Percentiles rank a stretch among this genome's conserved stretches.
Evolutionary conservation across 129 eudicot genomes (phyloP).

Genomic region (Tagetes patula): DNA sequence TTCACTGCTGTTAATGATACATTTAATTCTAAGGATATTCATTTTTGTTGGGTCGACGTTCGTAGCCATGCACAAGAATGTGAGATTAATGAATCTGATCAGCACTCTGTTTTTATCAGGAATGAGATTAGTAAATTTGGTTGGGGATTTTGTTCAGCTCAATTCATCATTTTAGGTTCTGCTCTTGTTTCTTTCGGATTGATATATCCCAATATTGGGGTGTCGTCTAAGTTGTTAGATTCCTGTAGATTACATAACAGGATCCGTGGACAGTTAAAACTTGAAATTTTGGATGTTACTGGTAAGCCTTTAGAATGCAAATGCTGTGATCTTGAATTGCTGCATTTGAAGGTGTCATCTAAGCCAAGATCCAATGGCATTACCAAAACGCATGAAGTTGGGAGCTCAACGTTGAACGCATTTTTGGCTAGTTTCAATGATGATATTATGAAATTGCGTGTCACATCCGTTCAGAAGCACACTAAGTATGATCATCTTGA

Average conservation of each 20-base stretch:
- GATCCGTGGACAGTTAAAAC: constrained; percentile 49
- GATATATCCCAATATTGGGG: constrained; percentile 70
- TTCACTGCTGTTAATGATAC: constrained; percentile 53
- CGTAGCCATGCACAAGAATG: constrained; percentile 9
- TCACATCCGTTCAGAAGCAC: constrained; percentile 47
- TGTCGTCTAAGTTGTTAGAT: constrained; percentile 29
- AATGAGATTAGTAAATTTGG: constrained; percentile 53
- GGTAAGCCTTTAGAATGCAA: constrained; percentile 77
- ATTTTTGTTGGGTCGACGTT: constrained; percentile 70
- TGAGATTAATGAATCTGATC: constrained; percentile 25
- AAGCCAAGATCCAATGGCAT: constrained; percentile 16
- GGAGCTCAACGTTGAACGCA: constrained; percentile 25
- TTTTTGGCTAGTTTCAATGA: constrained; percentile 35
- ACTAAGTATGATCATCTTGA: constrained; percentile 23
- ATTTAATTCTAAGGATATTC: constrained; percentile 59
- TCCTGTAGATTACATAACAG: constrained; percentile 19
- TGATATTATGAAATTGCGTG: constrained; percentile 42
- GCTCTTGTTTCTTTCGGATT: constrained; percentile 70
- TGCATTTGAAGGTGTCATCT: constrained; percentile 33
- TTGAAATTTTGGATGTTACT: constrained; percentile 64
- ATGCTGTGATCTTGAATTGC: constrained; percentile 72
- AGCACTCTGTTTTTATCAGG: constrained; percentile 26
- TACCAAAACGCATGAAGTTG: constrained; percentile 21
- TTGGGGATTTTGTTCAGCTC: constrained; percentile 76
- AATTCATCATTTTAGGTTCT: constrained; percentile 70